phyloP scores from a whole-genome alignment of 768 basidiomycete species.

The Kondoa subrosea region DNA sequence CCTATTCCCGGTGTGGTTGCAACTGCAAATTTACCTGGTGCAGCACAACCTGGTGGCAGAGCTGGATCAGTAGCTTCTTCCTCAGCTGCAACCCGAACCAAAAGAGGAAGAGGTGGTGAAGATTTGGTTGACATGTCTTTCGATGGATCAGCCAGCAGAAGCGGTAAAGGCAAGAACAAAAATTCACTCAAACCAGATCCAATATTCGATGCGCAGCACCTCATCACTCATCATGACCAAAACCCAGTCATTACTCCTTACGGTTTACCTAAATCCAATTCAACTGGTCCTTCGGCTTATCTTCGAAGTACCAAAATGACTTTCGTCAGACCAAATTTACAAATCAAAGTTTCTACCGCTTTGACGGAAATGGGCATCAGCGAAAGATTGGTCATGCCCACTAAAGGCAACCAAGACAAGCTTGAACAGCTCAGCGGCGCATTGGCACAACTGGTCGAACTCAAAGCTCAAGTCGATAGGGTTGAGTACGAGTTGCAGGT shows the following conservation, averaged over 20 bases:
- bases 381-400: constrained; percentile 81
- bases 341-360: constrained; percentile 57
- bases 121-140: constrained; percentile 17
- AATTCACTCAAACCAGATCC: constrained; percentile 24
- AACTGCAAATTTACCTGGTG: constrained; percentile 7
- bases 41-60: constrained; percentile 3
- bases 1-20: constrained; percentile 6
- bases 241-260: constrained; percentile 23
- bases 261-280: constrained; percentile 11
- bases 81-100: constrained; percentile 23
- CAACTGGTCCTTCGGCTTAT: constrained; percentile 42
- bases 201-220: constrained; percentile 26
- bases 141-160: not conserved
- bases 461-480: constrained; percentile 70
- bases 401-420: constrained; percentile 55
- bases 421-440: constrained; percentile 44
- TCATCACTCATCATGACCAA: constrained; percentile 29
- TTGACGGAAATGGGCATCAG: constrained; percentile 61
- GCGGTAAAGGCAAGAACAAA: constrained; percentile 8
- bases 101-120: constrained; percentile 28
- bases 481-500: constrained; percentile 70
- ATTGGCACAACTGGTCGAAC: constrained; percentile 34
- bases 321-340: constrained; percentile 52
- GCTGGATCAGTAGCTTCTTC: constrained; percentile 6
- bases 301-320: constrained; percentile 78